phyloP scores from a whole-genome alignment of 1,284 basidiomycete species.

The Malassezia japonica region DNA sequence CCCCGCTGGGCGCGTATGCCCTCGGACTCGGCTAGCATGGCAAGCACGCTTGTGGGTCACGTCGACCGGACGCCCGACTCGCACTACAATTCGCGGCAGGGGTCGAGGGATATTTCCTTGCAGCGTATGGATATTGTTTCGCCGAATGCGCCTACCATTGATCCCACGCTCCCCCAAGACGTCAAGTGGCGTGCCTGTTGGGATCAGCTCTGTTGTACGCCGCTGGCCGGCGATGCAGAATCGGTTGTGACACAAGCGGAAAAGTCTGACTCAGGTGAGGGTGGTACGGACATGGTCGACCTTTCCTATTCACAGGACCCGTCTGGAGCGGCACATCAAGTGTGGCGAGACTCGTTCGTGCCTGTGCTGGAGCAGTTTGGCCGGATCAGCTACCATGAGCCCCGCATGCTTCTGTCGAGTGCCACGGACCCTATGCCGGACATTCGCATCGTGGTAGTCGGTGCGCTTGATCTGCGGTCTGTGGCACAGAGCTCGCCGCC shows the following conservation, averaged over 20 bases:
- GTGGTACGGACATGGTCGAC: no score
- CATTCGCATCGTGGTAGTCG: conserved; percentile 6
- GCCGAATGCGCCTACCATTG: neutral
- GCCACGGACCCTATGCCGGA: neutral
- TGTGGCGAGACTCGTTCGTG: conserved; percentile 3
- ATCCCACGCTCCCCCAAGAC: neutral
- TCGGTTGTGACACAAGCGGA: neutral
- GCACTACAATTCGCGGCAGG: neutral
- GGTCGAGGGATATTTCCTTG: conserved; percentile 1
- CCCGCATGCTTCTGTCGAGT: neutral
- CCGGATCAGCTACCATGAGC: conserved; percentile 5
- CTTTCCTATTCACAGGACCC: no score
- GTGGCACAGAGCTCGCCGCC: neutral
- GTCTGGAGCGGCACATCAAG: neutral
- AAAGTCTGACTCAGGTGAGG: no score
- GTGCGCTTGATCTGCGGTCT: neutral
- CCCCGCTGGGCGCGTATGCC: conserved; percentile 7
- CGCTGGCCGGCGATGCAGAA: neutral
- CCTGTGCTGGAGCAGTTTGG: conserved; percentile 6
- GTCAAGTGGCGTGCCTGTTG: conserved; percentile 5
- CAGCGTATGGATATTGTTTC: neutral
- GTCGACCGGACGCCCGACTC: no score
- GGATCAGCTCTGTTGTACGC: conserved; percentile 5
- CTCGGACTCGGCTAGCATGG: neutral
- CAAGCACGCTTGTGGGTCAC: no score